Base-by-base conservation (phyloP, 2,329 filamentous ascomycete genomes). In the Ophiostoma populinum region DNA sequence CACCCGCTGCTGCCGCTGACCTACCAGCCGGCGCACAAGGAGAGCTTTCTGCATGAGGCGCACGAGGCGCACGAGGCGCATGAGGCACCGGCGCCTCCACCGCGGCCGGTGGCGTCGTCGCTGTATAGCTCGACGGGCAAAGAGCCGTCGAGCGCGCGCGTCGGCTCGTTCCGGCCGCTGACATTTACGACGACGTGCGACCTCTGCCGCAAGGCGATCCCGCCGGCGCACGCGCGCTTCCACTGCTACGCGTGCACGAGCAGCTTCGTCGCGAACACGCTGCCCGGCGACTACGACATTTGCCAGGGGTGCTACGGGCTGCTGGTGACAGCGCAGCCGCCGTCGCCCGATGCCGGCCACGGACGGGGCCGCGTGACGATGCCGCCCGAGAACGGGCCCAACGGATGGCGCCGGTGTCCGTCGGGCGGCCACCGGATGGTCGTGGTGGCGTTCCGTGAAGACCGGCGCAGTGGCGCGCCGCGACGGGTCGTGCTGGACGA, bases 351-450 rank as follows among this genome's bases (percentile, higher is more conserved):
- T 25, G 31, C 19, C 19, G 7, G 13, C 21, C 15, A 20, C 22
- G n/a, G 12, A 18, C n/a, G n/a, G 7, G 13, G 5, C 24, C 18
- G 15, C 65, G 65, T 0, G 66, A 69, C 7, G 30, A 75, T 94
- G 42, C 74, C 70, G 37, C 58, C 62, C 13, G 78, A 86, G 41
- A 85, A 93, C 44, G 85, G 86, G 0, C 64, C 73, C 5, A 65
- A 63, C 9, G 86, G 86, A 3, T 94, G 87, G 87, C 67, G 85
- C 9, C 67, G 85, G 32, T 95, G 87, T 50, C 63, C 39, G 2
- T 13, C 75, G 1, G 64, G 67, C 27, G 79, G 80, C 5, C 87
- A 95, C 49, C 71, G 86, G 21, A 93, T 93, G 83, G 70, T 76
- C 0, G 60, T 92, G 9, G 62, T 92, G 9, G 76, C 73, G 0